Evolutionary conservation across 495 filamentous ascomycete genomes (phyloP).

Genomic region (Aspergillus haitiensis): DNA sequence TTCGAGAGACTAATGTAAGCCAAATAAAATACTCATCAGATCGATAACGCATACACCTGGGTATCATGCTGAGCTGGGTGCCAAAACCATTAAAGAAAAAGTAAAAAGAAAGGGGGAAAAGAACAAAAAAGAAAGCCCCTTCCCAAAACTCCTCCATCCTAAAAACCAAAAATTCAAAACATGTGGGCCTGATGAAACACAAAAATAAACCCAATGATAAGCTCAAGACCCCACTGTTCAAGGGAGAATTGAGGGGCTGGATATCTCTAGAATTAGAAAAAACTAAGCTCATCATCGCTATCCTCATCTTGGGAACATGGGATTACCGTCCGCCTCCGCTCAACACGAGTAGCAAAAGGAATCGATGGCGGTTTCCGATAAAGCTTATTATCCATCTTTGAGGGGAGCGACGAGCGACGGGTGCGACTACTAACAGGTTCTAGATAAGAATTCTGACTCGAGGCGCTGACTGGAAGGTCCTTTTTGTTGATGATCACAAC

Average conservation of each 20-base stretch:
- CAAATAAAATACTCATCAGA: neutral
- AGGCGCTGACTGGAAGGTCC: conserved; percentile 6
- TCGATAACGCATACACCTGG: conserved; percentile 6
- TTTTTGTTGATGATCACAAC: conserved; percentile 42
- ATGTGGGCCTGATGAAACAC: conserved; percentile 12
- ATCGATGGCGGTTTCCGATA: conserved; percentile 7
- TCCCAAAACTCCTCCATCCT: conserved; percentile 10
- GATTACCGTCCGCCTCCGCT: conserved; percentile 22
- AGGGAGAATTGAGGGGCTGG: neutral
- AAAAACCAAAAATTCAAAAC: conserved; percentile 1
- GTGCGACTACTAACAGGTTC: conserved; percentile 12
- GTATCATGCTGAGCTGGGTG: conserved; percentile 15
- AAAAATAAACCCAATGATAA: conserved; percentile 3
- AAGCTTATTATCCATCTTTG: conserved; percentile 1
- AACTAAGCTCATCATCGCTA: conserved; percentile 49
- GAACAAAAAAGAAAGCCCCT: neutral
- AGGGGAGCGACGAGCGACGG: conserved; percentile 9
- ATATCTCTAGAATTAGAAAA: conserved; percentile 28
- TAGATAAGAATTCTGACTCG: neutral
- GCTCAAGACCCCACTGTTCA: conserved; percentile 1
- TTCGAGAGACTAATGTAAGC: neutral
- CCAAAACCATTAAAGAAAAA: neutral
- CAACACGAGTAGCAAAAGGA: neutral
- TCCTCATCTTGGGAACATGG: conserved; percentile 37
- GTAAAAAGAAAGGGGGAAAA: too few relatives aligned